These are phyloP conservation scores for Sporothrix pseudoabietina DNA, from an alignment of 2,329 filamentous ascomycete species.

Conservation along the genomic window DNA sequence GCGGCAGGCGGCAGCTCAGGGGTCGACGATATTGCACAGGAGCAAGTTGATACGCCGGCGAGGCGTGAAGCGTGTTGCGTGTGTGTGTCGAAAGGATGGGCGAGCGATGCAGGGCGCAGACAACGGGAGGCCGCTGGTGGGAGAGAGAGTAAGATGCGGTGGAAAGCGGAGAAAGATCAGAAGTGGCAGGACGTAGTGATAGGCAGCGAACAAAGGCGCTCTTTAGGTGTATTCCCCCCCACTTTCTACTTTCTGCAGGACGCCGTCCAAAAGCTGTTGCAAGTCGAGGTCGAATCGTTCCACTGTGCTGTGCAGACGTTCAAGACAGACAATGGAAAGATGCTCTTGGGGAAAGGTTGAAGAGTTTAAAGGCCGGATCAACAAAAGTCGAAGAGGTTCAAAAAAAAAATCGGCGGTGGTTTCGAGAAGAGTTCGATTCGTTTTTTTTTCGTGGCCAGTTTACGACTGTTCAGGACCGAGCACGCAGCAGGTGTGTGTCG, in stretches of 20 bases:
- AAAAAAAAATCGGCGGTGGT: background rate
- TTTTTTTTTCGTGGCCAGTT: conserved; percentile 16
- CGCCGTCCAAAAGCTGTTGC: conserved; percentile 17
- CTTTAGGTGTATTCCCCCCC: conserved; percentile 19
- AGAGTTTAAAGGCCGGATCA: background rate
- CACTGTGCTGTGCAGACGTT: background rate
- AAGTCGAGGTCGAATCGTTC: background rate
- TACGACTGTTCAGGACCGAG: conserved; percentile 4
- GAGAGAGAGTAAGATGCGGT: conserved; percentile 26
- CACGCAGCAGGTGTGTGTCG: conserved; percentile 9
- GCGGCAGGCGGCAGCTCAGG: background rate
- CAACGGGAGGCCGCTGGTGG: conserved; percentile 22
- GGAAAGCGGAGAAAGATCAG: conserved; percentile 25
- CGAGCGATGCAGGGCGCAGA: conserved; percentile 21
- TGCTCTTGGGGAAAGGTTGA: background rate
- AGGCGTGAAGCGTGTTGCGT: conserved; percentile 4
- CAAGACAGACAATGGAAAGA: background rate
- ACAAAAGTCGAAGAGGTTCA: background rate
- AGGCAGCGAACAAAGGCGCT: conserved; percentile 29
- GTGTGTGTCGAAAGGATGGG: conserved; percentile 12
- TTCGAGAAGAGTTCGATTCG: conserved; percentile 6
- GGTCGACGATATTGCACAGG: background rate
- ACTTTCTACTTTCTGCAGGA: conserved; percentile 26
- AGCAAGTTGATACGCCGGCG: conserved; percentile 15
- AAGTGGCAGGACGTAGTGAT: conserved; percentile 16